phyloP scores from a whole-genome alignment of 148 eudicot genomes.

The Rhododendron vialii region DNA sequence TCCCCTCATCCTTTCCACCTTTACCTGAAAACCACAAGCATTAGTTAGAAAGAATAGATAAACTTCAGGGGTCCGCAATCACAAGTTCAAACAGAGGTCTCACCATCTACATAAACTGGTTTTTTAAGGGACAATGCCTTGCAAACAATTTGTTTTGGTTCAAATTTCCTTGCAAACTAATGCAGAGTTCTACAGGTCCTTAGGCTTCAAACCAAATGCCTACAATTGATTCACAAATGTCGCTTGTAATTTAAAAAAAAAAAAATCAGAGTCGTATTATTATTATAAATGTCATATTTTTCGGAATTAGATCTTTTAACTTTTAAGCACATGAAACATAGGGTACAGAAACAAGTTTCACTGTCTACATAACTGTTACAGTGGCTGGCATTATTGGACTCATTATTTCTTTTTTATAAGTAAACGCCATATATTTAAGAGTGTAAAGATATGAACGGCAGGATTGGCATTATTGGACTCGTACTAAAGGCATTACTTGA shows the following conservation, averaged over 20 bases:
- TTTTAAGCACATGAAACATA: not conserved
- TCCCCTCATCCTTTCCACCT: conserved; percentile 58
- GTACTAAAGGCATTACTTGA: not conserved
- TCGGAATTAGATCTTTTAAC: not conserved
- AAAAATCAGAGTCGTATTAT: not conserved
- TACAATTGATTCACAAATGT: not conserved
- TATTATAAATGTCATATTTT: not conserved
- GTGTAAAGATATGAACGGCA: too few species aligned
- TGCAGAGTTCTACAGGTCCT: not conserved
- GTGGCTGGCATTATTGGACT: not conserved
- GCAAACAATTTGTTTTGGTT: not conserved
- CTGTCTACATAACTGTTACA: not conserved
- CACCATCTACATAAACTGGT: not conserved
- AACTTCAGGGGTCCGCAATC: not conserved
- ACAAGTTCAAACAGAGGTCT: not conserved
- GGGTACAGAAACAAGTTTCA: not conserved
- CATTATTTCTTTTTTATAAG: too few species aligned
- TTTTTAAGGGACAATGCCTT: not conserved
- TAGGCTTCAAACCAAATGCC: not conserved
- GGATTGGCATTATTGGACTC: not conserved
- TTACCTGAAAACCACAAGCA: conserved; percentile 29
- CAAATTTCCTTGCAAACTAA: not conserved
- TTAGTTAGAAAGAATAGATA: not conserved
- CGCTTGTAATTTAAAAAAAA: not conserved
- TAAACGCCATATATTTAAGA: too few species aligned